phyloP scores from a whole-genome alignment of 495 filamentous ascomycete species.

The Oidiodendron maius region DNA sequence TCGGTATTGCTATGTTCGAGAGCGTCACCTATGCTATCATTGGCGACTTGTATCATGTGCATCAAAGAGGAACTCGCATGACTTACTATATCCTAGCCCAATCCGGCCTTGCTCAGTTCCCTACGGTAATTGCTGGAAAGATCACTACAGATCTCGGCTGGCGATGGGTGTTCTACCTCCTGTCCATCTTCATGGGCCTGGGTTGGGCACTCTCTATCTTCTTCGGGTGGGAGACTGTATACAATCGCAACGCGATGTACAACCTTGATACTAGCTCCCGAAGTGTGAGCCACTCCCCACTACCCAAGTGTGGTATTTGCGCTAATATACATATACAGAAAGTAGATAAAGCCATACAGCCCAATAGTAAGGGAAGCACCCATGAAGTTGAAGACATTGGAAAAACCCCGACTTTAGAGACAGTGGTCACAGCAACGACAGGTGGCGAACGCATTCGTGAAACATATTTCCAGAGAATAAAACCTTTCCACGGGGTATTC shows the following conservation, averaged over 20 bases:
- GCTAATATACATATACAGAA: background rate
- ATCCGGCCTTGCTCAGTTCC: slow-evolving; percentile 20
- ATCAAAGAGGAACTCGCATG: slow-evolving; percentile 59
- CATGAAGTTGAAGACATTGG: slow-evolving; percentile 1
- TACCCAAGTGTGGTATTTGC: background rate
- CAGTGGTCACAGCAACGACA: too few species aligned
- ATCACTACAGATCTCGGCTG: slow-evolving; percentile 27
- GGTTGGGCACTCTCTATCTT: slow-evolving; percentile 24
- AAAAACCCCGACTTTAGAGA: background rate
- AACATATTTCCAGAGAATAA: slow-evolving; percentile 49
- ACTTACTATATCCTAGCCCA: slow-evolving; percentile 25
- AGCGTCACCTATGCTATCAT: slow-evolving; percentile 39
- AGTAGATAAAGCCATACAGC: background rate
- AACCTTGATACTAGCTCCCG: slow-evolving; percentile 20
- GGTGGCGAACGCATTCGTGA: too few species aligned
- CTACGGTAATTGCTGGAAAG: slow-evolving; percentile 27
- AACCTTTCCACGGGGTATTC: slow-evolving; percentile 36
- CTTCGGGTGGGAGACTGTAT: slow-evolving; percentile 29
- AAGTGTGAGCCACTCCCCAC: background rate
- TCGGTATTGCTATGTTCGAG: slow-evolving; percentile 46
- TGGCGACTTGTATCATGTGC: slow-evolving; percentile 47
- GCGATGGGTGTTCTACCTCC: slow-evolving; percentile 25
- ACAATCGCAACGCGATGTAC: slow-evolving; percentile 21
- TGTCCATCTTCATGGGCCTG: slow-evolving; percentile 22
- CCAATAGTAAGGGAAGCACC: background rate